Evolutionary conservation across 192 early-diverging fungal species (phyloP).

Genomic region (Chytriomyces confervae): DNA sequence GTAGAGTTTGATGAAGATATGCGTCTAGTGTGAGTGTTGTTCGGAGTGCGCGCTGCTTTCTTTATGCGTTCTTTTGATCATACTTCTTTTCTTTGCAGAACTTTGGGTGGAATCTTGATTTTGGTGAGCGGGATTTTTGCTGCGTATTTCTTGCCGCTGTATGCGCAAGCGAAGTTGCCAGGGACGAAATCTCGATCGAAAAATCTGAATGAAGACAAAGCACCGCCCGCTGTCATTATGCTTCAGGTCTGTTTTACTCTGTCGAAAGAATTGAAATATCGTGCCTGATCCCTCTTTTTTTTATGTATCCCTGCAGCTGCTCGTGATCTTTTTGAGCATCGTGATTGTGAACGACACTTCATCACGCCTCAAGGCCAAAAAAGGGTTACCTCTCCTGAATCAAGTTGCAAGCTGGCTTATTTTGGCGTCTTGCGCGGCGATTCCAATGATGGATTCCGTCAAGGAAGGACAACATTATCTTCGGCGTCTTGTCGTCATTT

Average conservation of each 20-base stretch:
- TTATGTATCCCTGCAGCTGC: slow-evolving; percentile 45
- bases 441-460: slow-evolving; percentile 69
- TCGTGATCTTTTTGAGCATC: slow-evolving; percentile 59
- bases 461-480: slow-evolving; percentile 74
- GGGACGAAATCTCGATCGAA: not conserved
- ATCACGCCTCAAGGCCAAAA: slow-evolving; percentile 57
- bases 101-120: slow-evolving; percentile 43
- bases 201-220: not conserved
- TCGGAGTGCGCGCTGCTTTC: not conserved
- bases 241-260: slow-evolving; percentile 5
- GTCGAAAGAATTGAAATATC: not conserved
- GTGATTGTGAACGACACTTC: slow-evolving; percentile 69
- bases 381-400: slow-evolving; percentile 75
- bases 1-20: slow-evolving; percentile 84
- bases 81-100: slow-evolving; percentile 9
- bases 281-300: not conserved
- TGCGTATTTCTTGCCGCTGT: slow-evolving; percentile 33
- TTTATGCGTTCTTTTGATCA: too few relatives aligned
- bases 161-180: slow-evolving; percentile 26
- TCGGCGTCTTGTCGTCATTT: slow-evolving; percentile 80
- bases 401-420: slow-evolving; percentile 70
- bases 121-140: slow-evolving; percentile 38
- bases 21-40: slow-evolving; percentile 57
- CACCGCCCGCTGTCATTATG: slow-evolving; percentile 4
- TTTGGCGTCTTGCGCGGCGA: slow-evolving; percentile 55